Conservation (phyloP, 1,284 basidiomycete species). For the Tremellales sp. region DNA sequence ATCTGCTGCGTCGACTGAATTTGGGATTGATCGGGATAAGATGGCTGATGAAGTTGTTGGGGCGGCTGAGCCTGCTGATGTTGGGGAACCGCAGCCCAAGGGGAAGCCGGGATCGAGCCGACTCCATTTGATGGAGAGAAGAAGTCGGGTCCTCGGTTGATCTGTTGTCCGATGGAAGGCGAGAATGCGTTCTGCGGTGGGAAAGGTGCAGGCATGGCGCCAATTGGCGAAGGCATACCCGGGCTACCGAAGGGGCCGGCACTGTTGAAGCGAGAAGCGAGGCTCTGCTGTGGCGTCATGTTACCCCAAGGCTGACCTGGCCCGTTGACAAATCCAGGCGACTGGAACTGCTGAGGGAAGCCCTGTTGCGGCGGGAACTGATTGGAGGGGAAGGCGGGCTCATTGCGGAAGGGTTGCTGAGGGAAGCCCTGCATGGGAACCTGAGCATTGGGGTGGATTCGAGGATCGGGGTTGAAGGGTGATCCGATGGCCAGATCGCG, state of each 20-base stretch:
- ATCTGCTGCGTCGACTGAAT: constrained; percentile 16
- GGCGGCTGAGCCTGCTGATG: constrained; percentile 12
- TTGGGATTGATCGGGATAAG: constrained; percentile 12
- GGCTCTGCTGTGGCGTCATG: constrained; percentile 8
- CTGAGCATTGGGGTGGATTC: constrained; percentile 3
- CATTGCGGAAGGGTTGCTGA: constrained; percentile 10
- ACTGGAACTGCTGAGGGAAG: constrained; percentile 2
- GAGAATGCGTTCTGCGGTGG: constrained; percentile 20
- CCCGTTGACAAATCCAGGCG: constrained; percentile 5
- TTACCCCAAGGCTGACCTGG: constrained; percentile 13
- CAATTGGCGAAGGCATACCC: constrained; percentile 29
- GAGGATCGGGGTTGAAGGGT: constrained; percentile 10
- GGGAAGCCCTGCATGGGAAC: constrained; percentile 6
- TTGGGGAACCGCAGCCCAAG: constrained; percentile 28
- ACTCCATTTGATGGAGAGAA: constrained; percentile 24
- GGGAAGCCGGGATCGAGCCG: constrained; percentile 21
- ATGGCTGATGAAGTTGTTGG: constrained; percentile 8
- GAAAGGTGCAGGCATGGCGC: constrained; percentile 9
- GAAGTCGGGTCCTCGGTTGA: constrained; percentile 10
- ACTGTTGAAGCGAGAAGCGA: constrained; percentile 3
- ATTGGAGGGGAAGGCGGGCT: constrained; percentile 8
- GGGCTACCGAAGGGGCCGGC: constrained; percentile 13
- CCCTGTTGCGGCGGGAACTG: background rate
- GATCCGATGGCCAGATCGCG: constrained; percentile 25
- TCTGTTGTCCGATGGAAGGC: constrained; percentile 17